Evolutionary conservation across 1,139 yeast genomes (phyloP).

Genomic region (Taphrina flavorubra): DNA sequence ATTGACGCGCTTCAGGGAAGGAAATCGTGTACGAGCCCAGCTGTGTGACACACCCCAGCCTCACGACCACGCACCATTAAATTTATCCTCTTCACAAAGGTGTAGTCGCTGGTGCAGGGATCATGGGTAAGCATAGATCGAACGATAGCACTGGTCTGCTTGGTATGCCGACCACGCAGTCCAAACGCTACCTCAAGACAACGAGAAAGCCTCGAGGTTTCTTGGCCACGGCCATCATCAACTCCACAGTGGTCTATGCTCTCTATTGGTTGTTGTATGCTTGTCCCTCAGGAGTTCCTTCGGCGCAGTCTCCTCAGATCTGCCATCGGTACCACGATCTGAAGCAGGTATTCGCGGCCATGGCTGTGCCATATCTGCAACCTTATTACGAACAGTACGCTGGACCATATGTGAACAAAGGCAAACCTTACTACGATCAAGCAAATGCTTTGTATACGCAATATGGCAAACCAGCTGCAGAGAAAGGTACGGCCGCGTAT

Average conservation of each 20-base stretch:
- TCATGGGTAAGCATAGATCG: constrained; percentile 29
- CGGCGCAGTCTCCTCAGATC: constrained; percentile 21
- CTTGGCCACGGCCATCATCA: constrained; percentile 22
- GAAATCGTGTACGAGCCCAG: constrained; percentile 5
- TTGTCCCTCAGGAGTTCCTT: constrained; percentile 35
- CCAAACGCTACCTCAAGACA: constrained; percentile 9
- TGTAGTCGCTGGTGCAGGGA: not conserved
- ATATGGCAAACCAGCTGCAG: constrained; percentile 35
- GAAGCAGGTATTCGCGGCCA: constrained; percentile 18
- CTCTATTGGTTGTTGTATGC: constrained; percentile 38
- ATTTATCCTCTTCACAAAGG: not conserved
- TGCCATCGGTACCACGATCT: constrained; percentile 32
- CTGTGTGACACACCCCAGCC: not conserved
- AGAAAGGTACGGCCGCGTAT: constrained; percentile 15
- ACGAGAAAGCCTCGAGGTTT: constrained; percentile 19
- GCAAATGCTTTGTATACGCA: constrained; percentile 23
- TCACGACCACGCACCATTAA: not conserved
- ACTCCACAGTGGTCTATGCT: constrained; percentile 32
- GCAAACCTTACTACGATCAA: constrained; percentile 31
- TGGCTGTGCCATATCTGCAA: constrained; percentile 32
- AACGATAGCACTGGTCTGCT: constrained; percentile 28
- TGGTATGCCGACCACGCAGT: constrained; percentile 31
- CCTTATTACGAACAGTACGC: constrained; percentile 39
- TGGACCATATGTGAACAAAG: constrained; percentile 35
- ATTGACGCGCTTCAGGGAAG: not conserved